Conservation (phyloP, 2,329 filamentous ascomycete genomes). For the Fusarium staphyleae region DNA sequence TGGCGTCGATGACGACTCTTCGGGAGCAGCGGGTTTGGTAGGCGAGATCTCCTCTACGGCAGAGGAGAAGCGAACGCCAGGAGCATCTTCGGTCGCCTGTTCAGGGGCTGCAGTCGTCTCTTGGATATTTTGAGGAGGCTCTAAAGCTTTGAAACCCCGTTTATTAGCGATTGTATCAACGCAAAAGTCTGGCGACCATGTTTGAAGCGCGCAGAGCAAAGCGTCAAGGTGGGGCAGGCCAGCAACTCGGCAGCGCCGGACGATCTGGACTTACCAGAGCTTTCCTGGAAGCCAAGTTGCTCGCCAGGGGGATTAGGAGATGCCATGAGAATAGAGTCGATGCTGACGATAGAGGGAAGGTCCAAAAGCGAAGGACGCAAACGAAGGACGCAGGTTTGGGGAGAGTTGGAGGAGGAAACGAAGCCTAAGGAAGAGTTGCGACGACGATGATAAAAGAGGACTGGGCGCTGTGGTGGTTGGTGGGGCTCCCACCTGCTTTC, state of each 20-base stretch:
- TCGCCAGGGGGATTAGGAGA: conserved; percentile 30
- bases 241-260: conserved; percentile 37
- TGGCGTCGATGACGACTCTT: conserved; percentile 34
- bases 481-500: conserved; percentile 36
- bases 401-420: conserved; percentile 34
- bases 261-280: conserved; percentile 37
- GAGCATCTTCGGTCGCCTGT: conserved; percentile 38
- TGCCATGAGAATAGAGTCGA: conserved; percentile 30
- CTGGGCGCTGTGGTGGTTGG: conserved; percentile 27
- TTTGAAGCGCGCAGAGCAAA: conserved; percentile 14
- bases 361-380: conserved; percentile 21
- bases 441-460: conserved; percentile 41
- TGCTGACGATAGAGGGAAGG: conserved; percentile 16
- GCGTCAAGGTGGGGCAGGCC: conserved; percentile 39
- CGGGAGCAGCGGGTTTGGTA: conserved; percentile 51
- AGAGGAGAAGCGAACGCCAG: conserved; percentile 75
- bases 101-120: conserved; percentile 14
- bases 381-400: conserved; percentile 20
- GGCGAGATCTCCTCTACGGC: conserved; percentile 71
- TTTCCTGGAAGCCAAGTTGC: conserved; percentile 27
- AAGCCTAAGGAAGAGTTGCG: conserved; percentile 36
- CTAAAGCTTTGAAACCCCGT: conserved; percentile 15
- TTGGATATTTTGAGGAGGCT: conserved; percentile 14
- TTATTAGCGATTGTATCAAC: conserved; percentile 33
- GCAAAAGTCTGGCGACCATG: conserved; percentile 9